A percentile compares a stretch with the other conserved stretches of the same genome.
Evolutionary conservation across 192 early-diverging fungal genomes (phyloP).

Genomic region (Coemansia sp.): DNA sequence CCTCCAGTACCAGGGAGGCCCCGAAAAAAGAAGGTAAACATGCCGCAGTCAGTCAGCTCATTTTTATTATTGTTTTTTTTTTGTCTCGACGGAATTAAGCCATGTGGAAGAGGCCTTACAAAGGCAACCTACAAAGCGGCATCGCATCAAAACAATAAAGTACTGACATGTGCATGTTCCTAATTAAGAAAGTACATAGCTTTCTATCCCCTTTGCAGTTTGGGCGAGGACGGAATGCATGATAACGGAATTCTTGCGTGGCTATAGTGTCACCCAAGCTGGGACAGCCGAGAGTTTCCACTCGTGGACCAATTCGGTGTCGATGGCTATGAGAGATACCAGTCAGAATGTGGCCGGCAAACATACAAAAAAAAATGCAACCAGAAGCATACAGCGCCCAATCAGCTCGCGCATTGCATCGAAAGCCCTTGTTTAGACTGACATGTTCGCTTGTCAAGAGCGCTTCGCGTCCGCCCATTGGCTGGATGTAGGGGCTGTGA

Average conservation of each 20-base stretch:
- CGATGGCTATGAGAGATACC: background rate
- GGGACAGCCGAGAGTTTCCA: too few relatives aligned
- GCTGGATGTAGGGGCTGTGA: background rate
- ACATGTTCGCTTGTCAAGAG: background rate
- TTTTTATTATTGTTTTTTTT: background rate
- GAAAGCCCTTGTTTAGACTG: background rate
- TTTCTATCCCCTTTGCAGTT: too few relatives aligned
- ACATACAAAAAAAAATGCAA: background rate
- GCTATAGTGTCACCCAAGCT: background rate
- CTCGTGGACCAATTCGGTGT: background rate
- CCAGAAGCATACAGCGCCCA: background rate
- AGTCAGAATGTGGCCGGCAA: background rate
- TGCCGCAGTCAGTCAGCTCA: slow-evolving; percentile 3
- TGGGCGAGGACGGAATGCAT: background rate
- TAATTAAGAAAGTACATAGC: background rate
- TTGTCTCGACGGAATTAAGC: background rate
- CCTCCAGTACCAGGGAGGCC: background rate
- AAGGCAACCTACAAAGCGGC: background rate
- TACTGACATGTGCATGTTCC: slow-evolving; percentile 10
- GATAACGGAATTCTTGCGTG: background rate
- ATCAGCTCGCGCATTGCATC: background rate
- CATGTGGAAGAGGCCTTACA: background rate
- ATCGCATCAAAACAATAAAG: background rate
- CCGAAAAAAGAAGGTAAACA: background rate
- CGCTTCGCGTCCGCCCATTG: background rate